A percentile compares a stretch with the other conserved stretches of the same genome.
These are phyloP conservation scores for Cyclostephanos tholiformis DNA, from an alignment of 108 stramenopile genomes.

Conservation along the genomic window DNA sequence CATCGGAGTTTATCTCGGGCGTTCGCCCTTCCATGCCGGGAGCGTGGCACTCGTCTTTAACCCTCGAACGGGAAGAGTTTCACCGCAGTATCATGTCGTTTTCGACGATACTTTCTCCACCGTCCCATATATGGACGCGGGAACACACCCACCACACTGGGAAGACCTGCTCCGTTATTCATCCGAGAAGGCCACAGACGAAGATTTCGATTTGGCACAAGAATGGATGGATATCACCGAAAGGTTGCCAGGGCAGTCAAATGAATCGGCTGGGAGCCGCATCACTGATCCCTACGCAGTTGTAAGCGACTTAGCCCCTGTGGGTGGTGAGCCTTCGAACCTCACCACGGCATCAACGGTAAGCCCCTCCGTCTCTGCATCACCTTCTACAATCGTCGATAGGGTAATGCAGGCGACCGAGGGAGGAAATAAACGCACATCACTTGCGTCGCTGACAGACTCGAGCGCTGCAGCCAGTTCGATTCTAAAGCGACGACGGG, in stretches of 20 bases:
- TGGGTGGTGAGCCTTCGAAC: not conserved
- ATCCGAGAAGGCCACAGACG: constrained; percentile 10
- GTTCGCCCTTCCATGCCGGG: too few species aligned
- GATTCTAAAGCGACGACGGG: not conserved
- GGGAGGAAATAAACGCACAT: constrained; percentile 6
- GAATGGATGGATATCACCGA: not conserved
- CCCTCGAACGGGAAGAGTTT: constrained; percentile 34
- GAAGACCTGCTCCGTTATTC: constrained; percentile 5
- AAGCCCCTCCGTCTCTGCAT: not conserved
- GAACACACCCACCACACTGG: constrained; percentile 8
- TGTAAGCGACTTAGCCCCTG: too few species aligned
- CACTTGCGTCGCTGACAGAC: not conserved
- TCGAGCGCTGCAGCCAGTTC: constrained; percentile 2
- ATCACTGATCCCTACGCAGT: too few species aligned
- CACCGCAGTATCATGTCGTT: constrained; percentile 45
- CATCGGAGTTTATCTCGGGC: constrained; percentile 32
- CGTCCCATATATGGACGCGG: constrained; percentile 12
- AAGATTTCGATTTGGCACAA: not conserved
- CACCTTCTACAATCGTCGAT: not conserved
- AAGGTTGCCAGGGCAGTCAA: not conserved
- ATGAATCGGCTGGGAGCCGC: not conserved
- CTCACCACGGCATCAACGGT: not conserved
- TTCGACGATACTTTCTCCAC: too few species aligned
- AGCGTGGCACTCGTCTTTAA: too few species aligned
- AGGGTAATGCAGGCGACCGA: constrained; percentile 1